Conservation (phyloP, 805 yeast genomes). For the Saccharomycodes ludwigii region DNA sequence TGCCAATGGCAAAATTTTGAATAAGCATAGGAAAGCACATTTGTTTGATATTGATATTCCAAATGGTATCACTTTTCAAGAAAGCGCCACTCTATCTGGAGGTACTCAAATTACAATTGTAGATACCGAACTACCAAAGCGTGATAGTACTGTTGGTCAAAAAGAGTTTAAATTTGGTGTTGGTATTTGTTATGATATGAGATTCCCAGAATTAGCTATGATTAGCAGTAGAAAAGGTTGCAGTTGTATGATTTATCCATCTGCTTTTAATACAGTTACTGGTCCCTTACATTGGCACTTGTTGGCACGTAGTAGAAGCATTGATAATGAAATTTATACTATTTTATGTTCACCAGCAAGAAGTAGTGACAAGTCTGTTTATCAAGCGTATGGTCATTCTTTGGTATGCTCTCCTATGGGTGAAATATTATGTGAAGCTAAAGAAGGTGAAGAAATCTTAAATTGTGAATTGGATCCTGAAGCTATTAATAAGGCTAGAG, state of each 20-base stretch:
- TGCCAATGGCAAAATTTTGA: constrained; percentile 63
- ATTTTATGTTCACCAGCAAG: constrained; percentile 85
- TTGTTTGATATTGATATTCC: constrained; percentile 90
- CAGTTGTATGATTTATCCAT: constrained; percentile 71
- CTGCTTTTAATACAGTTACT: constrained; percentile 75
- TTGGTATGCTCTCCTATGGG: constrained; percentile 55
- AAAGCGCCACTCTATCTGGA: constrained; percentile 59
- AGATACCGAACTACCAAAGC: background rate
- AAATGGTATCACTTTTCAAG: constrained; percentile 79
- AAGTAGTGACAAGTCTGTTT: constrained; percentile 40
- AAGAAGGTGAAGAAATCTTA: constrained; percentile 63
- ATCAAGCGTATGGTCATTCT: constrained; percentile 60
- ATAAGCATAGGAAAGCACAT: constrained; percentile 84
- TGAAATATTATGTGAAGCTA: constrained; percentile 55
- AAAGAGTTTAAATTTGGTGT: constrained; percentile 59
- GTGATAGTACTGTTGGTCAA: constrained; percentile 13
- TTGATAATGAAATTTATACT: constrained; percentile 63
- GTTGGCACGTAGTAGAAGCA: constrained; percentile 59
- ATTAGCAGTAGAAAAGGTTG: constrained; percentile 56
- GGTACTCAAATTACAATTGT: constrained; percentile 72
- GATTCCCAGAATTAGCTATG: constrained; percentile 70
- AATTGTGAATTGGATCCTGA: constrained; percentile 64
- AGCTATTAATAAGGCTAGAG: constrained; percentile 42
- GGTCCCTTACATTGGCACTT: constrained; percentile 80
- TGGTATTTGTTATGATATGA: constrained; percentile 74